Base-by-base conservation (phyloP, 164 flowering plant genomes). In the Cinnamomum chago region DNA sequence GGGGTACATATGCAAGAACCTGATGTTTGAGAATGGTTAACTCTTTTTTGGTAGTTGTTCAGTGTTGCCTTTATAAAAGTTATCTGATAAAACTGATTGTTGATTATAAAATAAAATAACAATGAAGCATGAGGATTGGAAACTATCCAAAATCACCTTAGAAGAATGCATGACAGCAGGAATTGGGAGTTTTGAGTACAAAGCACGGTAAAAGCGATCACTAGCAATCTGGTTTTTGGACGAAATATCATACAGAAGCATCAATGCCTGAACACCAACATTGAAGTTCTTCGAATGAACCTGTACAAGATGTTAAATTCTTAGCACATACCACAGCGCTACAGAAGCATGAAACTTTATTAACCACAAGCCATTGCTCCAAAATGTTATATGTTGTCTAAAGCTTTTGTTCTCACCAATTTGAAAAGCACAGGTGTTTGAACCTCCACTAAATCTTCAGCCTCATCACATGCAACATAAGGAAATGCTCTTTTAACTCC, bases 401-500 rank as follows among this genome's bases (percentile, higher is more conserved):
- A 3, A 52, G 18, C 14, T 50, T 51, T 62, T 17, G 35, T 5
- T 70, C 82, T 83, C 81, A 93, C 99, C 90, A 96, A 83, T 82
- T 90, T 86, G 79, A 92, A 96, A 70, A 96, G 93, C 83, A 90
- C 72, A 67, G 99, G 97, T 28, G 94, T 92, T 81, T 96, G 95
- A 72, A 82, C 84, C 73, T 90, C 94, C 75, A 94, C 74, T 65
- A 96, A 73, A 79, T 92, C 97, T 88, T 94, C 97, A 71, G 90
- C 94, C 81, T 89, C 99, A 75, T 77, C 83, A 75, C 88, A 88
- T 69, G 92, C 82, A 58, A 96, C 92, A 84, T 75, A 96, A 33
- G 95, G 99, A 84, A 94, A 96, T 81, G 98, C 97, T 82, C 99
- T 86, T 80, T 96, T 96, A 66, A 96, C 89, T 74, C 99, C 99